Conservation (phyloP, 371 early-diverging fungal genomes). For the Mortierella sp. region DNA sequence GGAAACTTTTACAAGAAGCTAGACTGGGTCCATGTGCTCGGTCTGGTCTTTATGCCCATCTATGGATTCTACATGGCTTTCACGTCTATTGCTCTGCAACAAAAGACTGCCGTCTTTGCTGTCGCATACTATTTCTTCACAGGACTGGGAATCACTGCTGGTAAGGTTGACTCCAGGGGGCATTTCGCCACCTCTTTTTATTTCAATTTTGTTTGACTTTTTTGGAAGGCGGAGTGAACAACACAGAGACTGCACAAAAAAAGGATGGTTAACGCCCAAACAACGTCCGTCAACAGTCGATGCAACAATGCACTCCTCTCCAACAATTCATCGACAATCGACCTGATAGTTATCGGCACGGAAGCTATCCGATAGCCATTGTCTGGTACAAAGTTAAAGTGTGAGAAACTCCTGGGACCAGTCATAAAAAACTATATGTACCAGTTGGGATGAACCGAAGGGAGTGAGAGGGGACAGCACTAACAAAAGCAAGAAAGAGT, state of each 20-base stretch:
- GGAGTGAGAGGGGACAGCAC: too few species aligned
- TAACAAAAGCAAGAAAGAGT: not conserved
- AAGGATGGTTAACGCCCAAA: not conserved
- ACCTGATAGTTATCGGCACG: too few species aligned
- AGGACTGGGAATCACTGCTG: slow-evolving; percentile 94
- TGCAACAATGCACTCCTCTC: too few species aligned
- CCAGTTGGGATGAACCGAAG: not conserved
- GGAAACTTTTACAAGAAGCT: slow-evolving; percentile 67
- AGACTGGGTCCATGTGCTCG: slow-evolving; percentile 84
- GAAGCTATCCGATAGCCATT: too few species aligned
- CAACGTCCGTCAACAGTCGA: too few species aligned
- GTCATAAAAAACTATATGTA: not conserved
- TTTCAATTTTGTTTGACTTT: slow-evolving; percentile 24
- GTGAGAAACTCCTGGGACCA: too few species aligned
- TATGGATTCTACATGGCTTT: slow-evolving; percentile 82
- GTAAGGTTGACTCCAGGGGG: slow-evolving; percentile 38
- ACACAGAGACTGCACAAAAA: not conserved
- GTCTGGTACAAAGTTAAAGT: too few species aligned
- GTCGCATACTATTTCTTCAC: slow-evolving; percentile 84
- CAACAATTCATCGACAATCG: too few species aligned
- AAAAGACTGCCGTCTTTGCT: slow-evolving; percentile 78
- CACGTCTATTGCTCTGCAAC: slow-evolving; percentile 65
- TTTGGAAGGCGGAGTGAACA: slow-evolving; percentile 12
- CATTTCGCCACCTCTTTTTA: not conserved
- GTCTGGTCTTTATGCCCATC: slow-evolving; percentile 80